Evolutionary conservation across 768 basidiomycete species (phyloP), one percentile per base, ranked within the genome.

Genomic region (Lentinula raphanica): DNA sequence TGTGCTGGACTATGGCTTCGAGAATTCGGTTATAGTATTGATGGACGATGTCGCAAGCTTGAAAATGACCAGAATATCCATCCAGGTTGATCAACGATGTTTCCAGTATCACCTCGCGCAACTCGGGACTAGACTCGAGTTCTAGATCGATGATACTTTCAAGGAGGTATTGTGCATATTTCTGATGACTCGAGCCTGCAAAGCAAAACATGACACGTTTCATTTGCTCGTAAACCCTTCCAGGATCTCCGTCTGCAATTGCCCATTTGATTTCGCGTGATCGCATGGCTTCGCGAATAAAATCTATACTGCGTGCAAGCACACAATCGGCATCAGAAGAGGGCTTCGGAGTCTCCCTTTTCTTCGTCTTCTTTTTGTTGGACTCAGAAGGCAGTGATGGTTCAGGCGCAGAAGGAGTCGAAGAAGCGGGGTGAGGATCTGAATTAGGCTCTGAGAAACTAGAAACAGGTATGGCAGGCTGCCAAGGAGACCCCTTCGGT

Each of bases 221-320:
- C 28, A 76, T 48, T 5, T 60, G 49, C 48, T 72, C 71, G 51
- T 66, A 74, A 1, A 71, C 56, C 9, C 69, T 64, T 1, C 72
- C 73, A 27, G 64, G 59, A 62, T 74, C 73, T 1, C 74, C 74
- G 39, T 67, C 64, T 3, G 73, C 67, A 0, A 63, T 63, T 1
- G 70, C 66, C 25, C 58, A 64, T 0, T 66, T 55, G 19, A 66
- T 36, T 46, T 75, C 72, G n/a, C 66, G 59, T 19, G 59, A 60
- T 11, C 31, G 42, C 28, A 60, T 46, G 9, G 35, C 28, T 5
- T 60, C 59, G 5, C 55, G 39, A 28, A 60, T 44, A 36, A 60
- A 58, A 11, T 19, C 46, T 25, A 57, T 58, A 8, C 57, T 48
- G 23, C 58, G 29, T 0, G 60, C 62, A 1, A 66, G 59, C 11